Evolutionary conservation across 1,139 yeast genomes (phyloP).

Genomic region (Yamadazyma spencermartinsiae): DNA sequence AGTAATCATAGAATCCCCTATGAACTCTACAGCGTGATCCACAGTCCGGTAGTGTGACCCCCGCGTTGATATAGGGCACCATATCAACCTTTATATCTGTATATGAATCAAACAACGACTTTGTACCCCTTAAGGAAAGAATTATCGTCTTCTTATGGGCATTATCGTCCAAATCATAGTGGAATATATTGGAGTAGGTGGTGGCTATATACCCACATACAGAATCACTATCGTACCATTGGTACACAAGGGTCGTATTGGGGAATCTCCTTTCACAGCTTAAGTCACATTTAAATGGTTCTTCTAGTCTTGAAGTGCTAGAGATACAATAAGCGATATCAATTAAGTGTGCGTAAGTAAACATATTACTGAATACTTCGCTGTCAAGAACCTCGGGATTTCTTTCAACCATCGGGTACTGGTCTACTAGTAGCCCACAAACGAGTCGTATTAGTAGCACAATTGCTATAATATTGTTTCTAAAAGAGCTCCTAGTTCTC

Average conservation of each 20-base stretch:
- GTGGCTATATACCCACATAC: conserved; percentile 43
- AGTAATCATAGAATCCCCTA: conserved; percentile 44
- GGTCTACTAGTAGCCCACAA: neutral
- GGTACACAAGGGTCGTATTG: conserved; percentile 41
- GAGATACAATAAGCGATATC: conserved; percentile 54
- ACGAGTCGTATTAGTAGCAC: neutral
- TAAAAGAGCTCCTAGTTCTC: no score
- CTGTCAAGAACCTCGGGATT: conserved; percentile 16
- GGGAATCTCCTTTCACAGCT: conserved; percentile 42
- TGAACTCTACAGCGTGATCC: conserved; percentile 45
- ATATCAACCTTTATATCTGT: conserved; percentile 47
- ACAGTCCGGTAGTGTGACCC: conserved; percentile 31
- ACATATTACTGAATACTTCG: conserved; percentile 29
- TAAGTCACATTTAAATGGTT: conserved; percentile 49
- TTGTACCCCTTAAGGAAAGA: conserved; percentile 48
- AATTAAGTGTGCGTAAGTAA: conserved; percentile 47
- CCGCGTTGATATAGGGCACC: conserved; percentile 29
- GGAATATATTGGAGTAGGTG: conserved; percentile 30
- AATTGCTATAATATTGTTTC: no score
- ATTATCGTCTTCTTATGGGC: conserved; percentile 31
- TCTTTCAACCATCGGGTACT: neutral
- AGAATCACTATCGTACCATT: conserved; percentile 47
- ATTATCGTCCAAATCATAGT: conserved; percentile 15
- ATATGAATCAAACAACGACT: conserved; percentile 46
- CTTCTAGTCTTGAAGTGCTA: conserved; percentile 28